Percentiles rank a stretch among this genome's conserved stretches.
Conservation (phyloP, 164 flowering plant genomes). For the Stephania japonica region DNA sequence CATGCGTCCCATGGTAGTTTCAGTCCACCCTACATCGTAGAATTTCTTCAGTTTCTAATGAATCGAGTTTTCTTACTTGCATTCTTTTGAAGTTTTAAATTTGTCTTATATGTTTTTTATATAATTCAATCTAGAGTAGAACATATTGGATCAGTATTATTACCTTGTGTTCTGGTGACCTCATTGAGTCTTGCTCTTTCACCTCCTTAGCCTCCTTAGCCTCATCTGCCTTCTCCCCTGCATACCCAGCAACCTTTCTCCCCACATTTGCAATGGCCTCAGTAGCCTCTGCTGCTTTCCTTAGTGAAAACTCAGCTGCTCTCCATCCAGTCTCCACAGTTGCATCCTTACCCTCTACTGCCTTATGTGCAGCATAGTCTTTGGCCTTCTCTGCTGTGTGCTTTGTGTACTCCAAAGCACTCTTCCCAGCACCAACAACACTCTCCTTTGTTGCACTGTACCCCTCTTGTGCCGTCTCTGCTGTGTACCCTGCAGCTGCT, state of each 20-base stretch:
- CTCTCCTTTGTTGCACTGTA: too few species aligned
- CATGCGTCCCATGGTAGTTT: too few species aligned
- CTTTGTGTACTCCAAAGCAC: conserved; percentile 13
- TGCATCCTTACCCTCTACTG: conserved; percentile 31
- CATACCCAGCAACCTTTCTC: conserved; percentile 35
- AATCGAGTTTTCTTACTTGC: too few species aligned
- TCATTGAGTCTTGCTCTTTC: conserved; percentile 41
- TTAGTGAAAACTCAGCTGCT: conserved; percentile 15
- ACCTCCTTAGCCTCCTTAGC: conserved; percentile 41
- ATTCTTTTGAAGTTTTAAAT: too few species aligned
- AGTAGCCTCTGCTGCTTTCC: conserved; percentile 20
- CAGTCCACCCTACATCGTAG: too few species aligned
- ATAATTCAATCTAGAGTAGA: too few species aligned
- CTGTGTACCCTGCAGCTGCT: too few species aligned
- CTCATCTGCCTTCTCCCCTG: conserved; percentile 32
- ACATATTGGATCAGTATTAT: too few species aligned
- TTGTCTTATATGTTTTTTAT: too few species aligned
- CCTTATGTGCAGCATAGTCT: conserved; percentile 18
- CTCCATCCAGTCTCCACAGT: conserved; percentile 27
- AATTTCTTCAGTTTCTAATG: too few species aligned
- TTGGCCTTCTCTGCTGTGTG: conserved; percentile 19
- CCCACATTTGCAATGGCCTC: conserved; percentile 22
- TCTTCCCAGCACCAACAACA: conserved; percentile 18
- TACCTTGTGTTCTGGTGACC: conserved; percentile 24
- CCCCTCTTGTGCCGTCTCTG: too few species aligned